Base-by-base conservation (phyloP, 768 basidiomycete species). In the Podaxis sp. region DNA sequence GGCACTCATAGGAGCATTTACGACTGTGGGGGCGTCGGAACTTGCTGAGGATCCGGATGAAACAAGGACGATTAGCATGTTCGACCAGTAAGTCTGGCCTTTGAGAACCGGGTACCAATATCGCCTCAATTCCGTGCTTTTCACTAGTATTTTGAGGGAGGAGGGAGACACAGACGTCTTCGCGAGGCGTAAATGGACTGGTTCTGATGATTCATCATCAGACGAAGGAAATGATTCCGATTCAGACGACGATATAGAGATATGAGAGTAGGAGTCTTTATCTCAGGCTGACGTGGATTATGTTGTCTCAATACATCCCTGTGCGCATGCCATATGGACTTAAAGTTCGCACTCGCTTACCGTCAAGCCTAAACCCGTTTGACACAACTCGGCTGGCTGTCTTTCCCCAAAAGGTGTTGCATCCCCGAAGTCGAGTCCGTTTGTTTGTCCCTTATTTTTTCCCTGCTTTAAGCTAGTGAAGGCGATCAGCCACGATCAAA, bases 141-240 rank as follows among this genome's bases (percentile, higher is more conserved):
- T 57, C 17, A 36, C 27, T 62, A 90, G 89, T 66, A 84, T 90
- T 25, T 61, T 90, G 47, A 78, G 82, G 47, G 75, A 79, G 64
- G 88, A 90, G 73, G 84, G 85, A 0, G 71, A 76, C 25, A 73
- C 73, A 0, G 87, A 90, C 69, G 77, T 88, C 17, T 90, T 89
- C 69, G 64, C 65, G 19, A 58, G 73, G 22, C 76, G 85, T 56
- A 75, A 64, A 50, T 83, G 79, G 77, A 69, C 5, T 17, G 49
- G 46, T 17, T 72, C 72, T 12, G 74, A 73, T 37, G 67, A 69
- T 11, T 24, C 52, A 11, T 55, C 60, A n/a, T 66, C 63, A 61
- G 77, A 69, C 24, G 66, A 70, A 2, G 70, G 67, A 19, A 71
- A 71, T 11, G 68, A 69, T 36, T 57, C 67, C 7, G 67, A 70